Conservation (phyloP, 768 basidiomycete species). For the Cystofilobasidium ferigula region DNA sequence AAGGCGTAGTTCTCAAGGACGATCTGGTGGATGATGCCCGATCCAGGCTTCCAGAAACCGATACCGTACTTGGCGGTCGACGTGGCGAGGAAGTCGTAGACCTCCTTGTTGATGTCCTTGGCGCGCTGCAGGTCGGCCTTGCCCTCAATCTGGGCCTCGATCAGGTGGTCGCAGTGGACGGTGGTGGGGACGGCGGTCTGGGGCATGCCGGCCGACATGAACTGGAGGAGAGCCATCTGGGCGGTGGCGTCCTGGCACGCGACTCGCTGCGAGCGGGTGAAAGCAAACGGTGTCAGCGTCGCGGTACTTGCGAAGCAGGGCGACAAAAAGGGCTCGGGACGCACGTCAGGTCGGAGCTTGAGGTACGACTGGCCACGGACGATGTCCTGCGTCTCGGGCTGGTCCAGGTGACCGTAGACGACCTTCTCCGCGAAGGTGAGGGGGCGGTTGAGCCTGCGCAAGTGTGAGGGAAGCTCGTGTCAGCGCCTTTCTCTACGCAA, state of each 20-base stretch:
- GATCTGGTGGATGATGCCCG: slow-evolving; percentile 98
- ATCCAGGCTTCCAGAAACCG: slow-evolving; percentile 98
- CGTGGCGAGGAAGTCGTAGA: slow-evolving; percentile 97
- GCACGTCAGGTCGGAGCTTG: slow-evolving; percentile 91
- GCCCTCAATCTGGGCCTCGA: slow-evolving; percentile 92
- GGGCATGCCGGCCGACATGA: slow-evolving; percentile 99
- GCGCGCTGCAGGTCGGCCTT: slow-evolving; percentile 86
- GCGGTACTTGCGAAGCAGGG: slow-evolving; percentile 37
- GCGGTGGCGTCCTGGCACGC: slow-evolving; percentile 46
- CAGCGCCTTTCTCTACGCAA: too few relatives aligned
- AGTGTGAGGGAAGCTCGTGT: slow-evolving; percentile 27
- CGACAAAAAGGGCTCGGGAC: slow-evolving; percentile 37
- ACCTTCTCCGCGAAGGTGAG: slow-evolving; percentile 93
- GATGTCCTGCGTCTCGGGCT: slow-evolving; percentile 82
- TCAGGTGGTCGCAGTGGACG: slow-evolving; percentile 98
- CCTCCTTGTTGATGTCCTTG: slow-evolving; percentile 89
- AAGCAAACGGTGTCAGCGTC: slow-evolving; percentile 44
- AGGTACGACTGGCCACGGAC: slow-evolving; percentile 86
- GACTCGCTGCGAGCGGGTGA: slow-evolving; percentile 40
- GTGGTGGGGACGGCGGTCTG: slow-evolving; percentile 96
- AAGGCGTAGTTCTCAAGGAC: slow-evolving; percentile 99
- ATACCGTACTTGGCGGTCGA: slow-evolving; percentile 97
- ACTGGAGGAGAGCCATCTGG: slow-evolving; percentile 98
- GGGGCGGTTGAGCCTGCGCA: slow-evolving; percentile 65
- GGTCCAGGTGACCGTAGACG: slow-evolving; percentile 94